Conservation (phyloP, 371 early-diverging fungal genomes). For the Massospora cicadina region DNA sequence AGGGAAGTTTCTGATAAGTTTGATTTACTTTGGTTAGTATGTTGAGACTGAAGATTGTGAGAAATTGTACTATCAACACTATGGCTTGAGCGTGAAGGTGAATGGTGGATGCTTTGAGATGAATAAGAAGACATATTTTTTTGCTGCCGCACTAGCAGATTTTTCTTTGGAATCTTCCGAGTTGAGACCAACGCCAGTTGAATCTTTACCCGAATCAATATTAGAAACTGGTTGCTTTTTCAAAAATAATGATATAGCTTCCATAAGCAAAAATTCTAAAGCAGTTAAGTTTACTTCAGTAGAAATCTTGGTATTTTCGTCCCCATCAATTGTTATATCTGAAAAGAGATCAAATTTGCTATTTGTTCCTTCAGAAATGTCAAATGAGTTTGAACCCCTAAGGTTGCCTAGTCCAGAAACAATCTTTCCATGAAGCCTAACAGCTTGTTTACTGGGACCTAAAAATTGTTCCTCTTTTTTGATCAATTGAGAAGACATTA, state of each 20-base stretch:
- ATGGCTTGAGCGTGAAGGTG: not conserved
- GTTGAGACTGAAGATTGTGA: not conserved
- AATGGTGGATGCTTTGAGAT: not conserved
- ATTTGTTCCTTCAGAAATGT: not conserved
- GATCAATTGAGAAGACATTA: too few relatives aligned
- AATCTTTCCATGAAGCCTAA: not conserved
- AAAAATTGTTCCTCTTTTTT: too few relatives aligned
- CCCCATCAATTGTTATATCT: not conserved
- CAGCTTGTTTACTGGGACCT: not conserved
- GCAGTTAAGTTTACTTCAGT: not conserved
- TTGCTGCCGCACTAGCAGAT: too few relatives aligned
- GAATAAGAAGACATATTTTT: not conserved
- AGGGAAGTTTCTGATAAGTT: not conserved
- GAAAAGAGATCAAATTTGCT: not conserved
- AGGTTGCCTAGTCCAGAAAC: not conserved
- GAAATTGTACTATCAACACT: not conserved
- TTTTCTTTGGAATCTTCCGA: too few relatives aligned
- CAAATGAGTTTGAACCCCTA: not conserved
- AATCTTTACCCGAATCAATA: not conserved
- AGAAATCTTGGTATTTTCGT: not conserved
- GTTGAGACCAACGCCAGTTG: not conserved
- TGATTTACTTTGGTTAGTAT: not conserved
- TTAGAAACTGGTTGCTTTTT: not conserved
- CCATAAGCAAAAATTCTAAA: not conserved
- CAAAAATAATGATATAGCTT: not conserved